A percentile compares a stretch with the other conserved stretches of the same genome.
These are phyloP conservation scores for Lipomyces mesembrius DNA, from an alignment of 805 yeast genomes.

Conservation along the genomic window DNA sequence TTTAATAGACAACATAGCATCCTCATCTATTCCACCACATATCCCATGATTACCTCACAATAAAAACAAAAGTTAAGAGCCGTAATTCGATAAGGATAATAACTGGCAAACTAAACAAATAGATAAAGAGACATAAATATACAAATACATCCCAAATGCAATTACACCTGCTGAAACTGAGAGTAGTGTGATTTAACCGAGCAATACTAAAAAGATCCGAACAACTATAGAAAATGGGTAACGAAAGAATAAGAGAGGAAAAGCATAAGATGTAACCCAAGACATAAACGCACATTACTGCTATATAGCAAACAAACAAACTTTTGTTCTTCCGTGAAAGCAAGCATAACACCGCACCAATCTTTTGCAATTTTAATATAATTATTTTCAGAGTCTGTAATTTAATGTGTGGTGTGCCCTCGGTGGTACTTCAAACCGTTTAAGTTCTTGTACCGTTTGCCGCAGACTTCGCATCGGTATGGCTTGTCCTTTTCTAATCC, in stretches of 20 bases:
- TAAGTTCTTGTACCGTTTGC: conserved; percentile 92
- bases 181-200: conserved; percentile 5
- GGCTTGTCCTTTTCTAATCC: conserved; percentile 98
- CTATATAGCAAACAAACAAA: conserved; percentile 14
- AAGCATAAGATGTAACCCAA: conserved; percentile 7
- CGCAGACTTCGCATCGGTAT: conserved; percentile 97
- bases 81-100: not conserved
- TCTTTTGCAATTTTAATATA: not conserved
- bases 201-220: conserved; percentile 9
- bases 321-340: conserved; percentile 31
- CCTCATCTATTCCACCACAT: conserved; percentile 2
- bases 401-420: conserved; percentile 93
- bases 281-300: conserved; percentile 5
- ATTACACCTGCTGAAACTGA: conserved; percentile 19
- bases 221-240: conserved; percentile 4
- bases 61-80: conserved; percentile 2
- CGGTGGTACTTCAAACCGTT: conserved; percentile 97
- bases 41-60: not conserved
- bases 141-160: conserved; percentile 33
- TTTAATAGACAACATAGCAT: not conserved
- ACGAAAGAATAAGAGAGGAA: conserved; percentile 6
- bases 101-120: not conserved
- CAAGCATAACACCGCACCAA: conserved; percentile 13
- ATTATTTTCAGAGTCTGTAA: not conserved
- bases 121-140: too few species aligned